These are phyloP conservation scores for Colletotrichum endophyticum DNA, from an alignment of 2,329 filamentous ascomycete genomes.

Conservation along the genomic window DNA sequence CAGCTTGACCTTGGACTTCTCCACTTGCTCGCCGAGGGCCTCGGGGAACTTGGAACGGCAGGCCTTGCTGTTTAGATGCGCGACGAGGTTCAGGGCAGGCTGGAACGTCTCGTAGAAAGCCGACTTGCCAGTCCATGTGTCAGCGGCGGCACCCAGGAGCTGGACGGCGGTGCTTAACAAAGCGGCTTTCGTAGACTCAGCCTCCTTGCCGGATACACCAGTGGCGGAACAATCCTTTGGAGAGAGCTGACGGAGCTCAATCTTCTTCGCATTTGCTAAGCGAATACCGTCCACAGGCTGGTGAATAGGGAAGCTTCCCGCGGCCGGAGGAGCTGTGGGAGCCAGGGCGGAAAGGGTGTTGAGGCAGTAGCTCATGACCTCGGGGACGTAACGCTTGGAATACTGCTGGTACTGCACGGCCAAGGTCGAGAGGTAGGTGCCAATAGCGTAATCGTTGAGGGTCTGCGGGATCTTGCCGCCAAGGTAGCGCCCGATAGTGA, in stretches of 20 bases:
- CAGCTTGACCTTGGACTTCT: constrained; percentile 50
- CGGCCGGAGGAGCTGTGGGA: constrained; percentile 53
- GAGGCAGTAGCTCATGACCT: constrained; percentile 80
- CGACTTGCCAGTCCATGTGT: constrained; percentile 75
- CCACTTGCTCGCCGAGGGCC: constrained; percentile 42
- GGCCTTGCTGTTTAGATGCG: constrained; percentile 62
- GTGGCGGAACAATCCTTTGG: constrained; percentile 60
- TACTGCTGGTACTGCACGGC: constrained; percentile 82
- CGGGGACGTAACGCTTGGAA: constrained; percentile 87
- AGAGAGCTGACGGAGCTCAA: constrained; percentile 54
- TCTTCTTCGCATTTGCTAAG: constrained; percentile 47
- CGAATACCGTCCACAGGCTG: constrained; percentile 57
- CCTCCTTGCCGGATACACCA: constrained; percentile 27
- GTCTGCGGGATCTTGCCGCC: constrained; percentile 74
- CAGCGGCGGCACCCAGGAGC: constrained; percentile 71
- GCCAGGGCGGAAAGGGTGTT: constrained; percentile 74
- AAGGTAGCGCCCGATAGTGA: constrained; percentile 84
- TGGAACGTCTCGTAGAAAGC: constrained; percentile 82
- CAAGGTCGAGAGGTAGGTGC: constrained; percentile 80
- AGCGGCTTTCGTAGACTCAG: constrained; percentile 52
- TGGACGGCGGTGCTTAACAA: constrained; percentile 67
- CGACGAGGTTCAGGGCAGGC: constrained; percentile 63
- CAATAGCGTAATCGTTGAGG: constrained; percentile 71
- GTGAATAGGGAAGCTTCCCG: constrained; percentile 67
- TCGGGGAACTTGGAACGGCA: constrained; percentile 56